Conservation (phyloP, 345 rosid genomes). For the Trapa bicornis region DNA sequence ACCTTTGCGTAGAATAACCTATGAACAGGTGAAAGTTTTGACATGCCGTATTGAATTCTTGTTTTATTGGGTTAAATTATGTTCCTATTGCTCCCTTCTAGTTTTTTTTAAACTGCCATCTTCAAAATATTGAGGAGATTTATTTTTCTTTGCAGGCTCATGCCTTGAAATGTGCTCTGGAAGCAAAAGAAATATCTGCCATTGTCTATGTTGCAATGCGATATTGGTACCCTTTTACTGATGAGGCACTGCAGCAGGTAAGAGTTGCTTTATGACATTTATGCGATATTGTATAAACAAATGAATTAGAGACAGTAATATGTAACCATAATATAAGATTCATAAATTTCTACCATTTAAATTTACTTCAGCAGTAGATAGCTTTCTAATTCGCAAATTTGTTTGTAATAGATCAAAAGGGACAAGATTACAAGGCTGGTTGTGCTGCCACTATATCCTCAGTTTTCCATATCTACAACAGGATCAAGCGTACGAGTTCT, state of each 20-base stretch:
- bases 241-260: constrained; percentile 83
- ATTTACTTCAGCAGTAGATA: not conserved
- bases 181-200: constrained; percentile 46
- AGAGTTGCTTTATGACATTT: not conserved
- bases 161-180: constrained; percentile 51
- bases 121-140: not conserved
- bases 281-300: too few species aligned
- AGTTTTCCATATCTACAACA: constrained; percentile 84
- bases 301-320: too few species aligned
- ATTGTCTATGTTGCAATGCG: constrained; percentile 82
- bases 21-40: constrained; percentile 46
- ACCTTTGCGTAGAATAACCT: constrained; percentile 73
- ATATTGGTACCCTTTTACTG: constrained; percentile 90
- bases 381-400: not conserved
- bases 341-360: too few species aligned
- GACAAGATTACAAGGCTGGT: constrained; percentile 78
- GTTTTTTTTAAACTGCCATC: not conserved
- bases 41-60: not conserved
- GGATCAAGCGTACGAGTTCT: constrained; percentile 88
- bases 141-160: constrained; percentile 37
- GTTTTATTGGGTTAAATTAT: not conserved
- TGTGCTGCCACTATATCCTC: constrained; percentile 91
- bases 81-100: not conserved
- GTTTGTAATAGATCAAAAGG: constrained; percentile 43
- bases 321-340: too few species aligned